These are phyloP conservation scores for Vitis hybrid DNA, from an alignment of 177 flowering plant genomes.

Conservation along the genomic window DNA sequence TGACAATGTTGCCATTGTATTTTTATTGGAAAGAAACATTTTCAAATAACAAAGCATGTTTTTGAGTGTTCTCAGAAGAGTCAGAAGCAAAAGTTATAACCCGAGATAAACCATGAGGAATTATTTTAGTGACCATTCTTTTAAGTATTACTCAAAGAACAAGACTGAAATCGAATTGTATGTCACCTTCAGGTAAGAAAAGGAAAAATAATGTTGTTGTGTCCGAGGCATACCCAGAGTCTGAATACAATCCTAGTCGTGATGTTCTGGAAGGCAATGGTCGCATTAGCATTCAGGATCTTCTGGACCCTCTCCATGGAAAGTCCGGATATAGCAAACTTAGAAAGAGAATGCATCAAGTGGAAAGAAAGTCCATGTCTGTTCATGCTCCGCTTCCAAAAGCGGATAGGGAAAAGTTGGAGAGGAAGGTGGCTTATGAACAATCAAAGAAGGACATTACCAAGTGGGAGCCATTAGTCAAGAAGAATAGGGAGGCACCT, in stretches of 20 bases:
- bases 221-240: constrained; percentile 70
- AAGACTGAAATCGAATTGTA: background rate
- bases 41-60: too few relatives aligned
- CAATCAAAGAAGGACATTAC: constrained; percentile 63
- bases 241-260: constrained; percentile 71
- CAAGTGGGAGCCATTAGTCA: constrained; percentile 76
- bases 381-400: constrained; percentile 74
- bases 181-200: constrained; percentile 45
- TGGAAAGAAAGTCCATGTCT: constrained; percentile 45
- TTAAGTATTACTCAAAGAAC: background rate
- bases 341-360: constrained; percentile 46
- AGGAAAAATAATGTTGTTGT: constrained; percentile 38
- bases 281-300: constrained; percentile 64
- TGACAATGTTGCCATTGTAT: too few relatives aligned
- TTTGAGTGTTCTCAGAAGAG: too few relatives aligned
- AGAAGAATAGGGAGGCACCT: constrained; percentile 80
- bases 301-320: constrained; percentile 65
- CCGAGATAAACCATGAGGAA: too few relatives aligned
- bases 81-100: too few relatives aligned
- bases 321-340: constrained; percentile 59
- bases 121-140: background rate
- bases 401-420: constrained; percentile 52
- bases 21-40: too few relatives aligned
- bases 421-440: constrained; percentile 64
- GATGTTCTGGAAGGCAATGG: constrained; percentile 60